Evolutionary conservation across 108 stramenopile species (phyloP).

Genomic region (Skeletonema menzelii): DNA sequence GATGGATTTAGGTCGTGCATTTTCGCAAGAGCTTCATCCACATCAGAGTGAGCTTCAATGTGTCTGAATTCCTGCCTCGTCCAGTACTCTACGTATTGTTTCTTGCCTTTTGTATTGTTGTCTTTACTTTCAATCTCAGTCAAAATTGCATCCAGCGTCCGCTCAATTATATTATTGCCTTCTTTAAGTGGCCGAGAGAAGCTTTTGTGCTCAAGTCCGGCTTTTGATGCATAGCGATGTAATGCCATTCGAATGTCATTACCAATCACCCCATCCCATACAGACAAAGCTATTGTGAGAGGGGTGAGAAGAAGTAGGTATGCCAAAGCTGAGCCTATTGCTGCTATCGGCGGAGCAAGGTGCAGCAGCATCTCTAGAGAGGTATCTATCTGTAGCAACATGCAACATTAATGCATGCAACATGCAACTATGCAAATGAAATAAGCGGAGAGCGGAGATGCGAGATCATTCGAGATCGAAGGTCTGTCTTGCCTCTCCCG

Average conservation of each 20-base stretch:
- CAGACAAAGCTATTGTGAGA: neutral
- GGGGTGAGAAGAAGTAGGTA: neutral
- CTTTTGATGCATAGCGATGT: constrained; percentile 30
- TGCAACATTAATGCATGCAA: too few species aligned
- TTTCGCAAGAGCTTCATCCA: constrained; percentile 68
- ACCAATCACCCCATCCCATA: constrained; percentile 50
- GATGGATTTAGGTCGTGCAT: constrained; percentile 22
- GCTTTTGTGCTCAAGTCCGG: constrained; percentile 40
- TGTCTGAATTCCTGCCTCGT: constrained; percentile 68
- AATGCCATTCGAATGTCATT: constrained; percentile 10
- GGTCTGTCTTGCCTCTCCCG: neutral
- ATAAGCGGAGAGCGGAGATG: too few species aligned
- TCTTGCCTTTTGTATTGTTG: neutral
- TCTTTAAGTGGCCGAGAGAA: constrained; percentile 36
- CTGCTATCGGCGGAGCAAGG: too few species aligned
- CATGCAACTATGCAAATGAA: too few species aligned
- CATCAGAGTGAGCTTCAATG: constrained; percentile 82
- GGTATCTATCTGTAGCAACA: too few species aligned
- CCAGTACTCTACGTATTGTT: constrained; percentile 76
- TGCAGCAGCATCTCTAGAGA: too few species aligned
- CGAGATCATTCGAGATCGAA: too few species aligned
- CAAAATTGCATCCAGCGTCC: constrained; percentile 48
- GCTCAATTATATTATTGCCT: constrained; percentile 36
- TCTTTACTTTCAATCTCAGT: constrained; percentile 31
- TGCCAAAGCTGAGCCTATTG: neutral